Conservation (phyloP, 306 rosid species). For the Pterocarpus macrocarpus region DNA sequence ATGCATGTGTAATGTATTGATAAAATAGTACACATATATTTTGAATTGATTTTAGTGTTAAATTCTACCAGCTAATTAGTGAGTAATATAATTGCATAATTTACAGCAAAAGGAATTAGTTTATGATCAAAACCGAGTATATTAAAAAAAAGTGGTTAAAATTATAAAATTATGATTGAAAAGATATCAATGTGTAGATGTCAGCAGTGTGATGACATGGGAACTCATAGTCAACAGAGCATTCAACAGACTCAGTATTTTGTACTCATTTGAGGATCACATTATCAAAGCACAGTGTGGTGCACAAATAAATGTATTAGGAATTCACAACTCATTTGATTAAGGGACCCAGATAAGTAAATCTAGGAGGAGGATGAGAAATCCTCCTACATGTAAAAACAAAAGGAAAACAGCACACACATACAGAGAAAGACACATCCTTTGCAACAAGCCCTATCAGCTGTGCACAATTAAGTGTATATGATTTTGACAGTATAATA, state of each 20-base stretch:
- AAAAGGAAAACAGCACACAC: background rate
- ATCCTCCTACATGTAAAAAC: background rate
- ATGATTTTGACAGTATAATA: conserved; percentile 18
- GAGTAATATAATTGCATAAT: background rate
- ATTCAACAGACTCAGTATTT: too few species aligned
- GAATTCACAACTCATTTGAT: background rate
- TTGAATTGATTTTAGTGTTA: conserved; percentile 16
- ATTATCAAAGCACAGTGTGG: too few species aligned
- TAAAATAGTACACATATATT: background rate
- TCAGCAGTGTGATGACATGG: conserved; percentile 12
- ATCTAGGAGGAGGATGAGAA: background rate
- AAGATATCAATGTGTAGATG: conserved; percentile 18
- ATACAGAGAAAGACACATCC: background rate
- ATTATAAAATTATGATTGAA: background rate
- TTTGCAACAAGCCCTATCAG: conserved; percentile 11
- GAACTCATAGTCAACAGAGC: too few species aligned
- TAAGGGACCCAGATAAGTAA: background rate
- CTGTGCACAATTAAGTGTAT: background rate
- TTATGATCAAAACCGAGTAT: background rate
- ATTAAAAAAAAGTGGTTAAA: background rate
- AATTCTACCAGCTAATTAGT: background rate
- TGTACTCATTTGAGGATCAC: background rate
- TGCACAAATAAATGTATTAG: too few species aligned
- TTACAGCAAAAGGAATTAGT: background rate
- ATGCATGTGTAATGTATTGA: background rate